Evolutionary conservation across 257 asterid genomes (phyloP), one percentile per base, ranked within the genome.

Genomic region (Solanum gracilifrons): DNA sequence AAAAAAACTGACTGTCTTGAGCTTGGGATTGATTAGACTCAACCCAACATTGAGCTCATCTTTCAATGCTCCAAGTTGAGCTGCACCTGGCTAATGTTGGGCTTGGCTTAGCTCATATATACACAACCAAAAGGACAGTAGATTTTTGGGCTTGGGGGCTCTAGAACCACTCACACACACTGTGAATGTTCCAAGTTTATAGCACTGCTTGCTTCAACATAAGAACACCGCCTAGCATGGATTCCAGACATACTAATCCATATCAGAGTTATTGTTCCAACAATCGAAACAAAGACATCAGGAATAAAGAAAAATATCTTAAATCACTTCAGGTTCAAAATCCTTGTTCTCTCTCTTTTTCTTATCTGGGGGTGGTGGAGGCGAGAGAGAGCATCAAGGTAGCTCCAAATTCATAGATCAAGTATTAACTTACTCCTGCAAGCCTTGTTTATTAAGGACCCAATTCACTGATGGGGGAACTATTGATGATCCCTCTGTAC

Each of bases 401-500:
- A 86, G 62, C 83, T 41, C 51, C 35, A 82, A 72, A 80, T 77
- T 85, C 66, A 86, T 20, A 71, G 62, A 75, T 35, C 58, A 87
- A 72, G 83, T 60, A 76, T 46, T 79, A 55, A 64, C 83, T 13
- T 31, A 96, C 98, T 98, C 89, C 18, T 48, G 58, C 58, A 48
- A 48, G 4, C 1, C 58, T 48, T 48, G 58, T 48, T 46, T 13
- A 48, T 48, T 48, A 5, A 48, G 58, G 58, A 48, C 58, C 99
- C 43, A 94, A 93, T 88, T 92, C 87, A 96, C 98, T 9, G 98
- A 91, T 62, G 98, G 98, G 72, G 99, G 99, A 84, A 94, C 88
- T 82, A 94, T 92, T 71, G 98, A 93, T 58, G 99, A 95, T 86
- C 98, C 99, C 88, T 96, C 98, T 43, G 98, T 96, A 88, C 93